Evolutionary conservation across 768 basidiomycete genomes (phyloP), one percentile per base, ranked within the genome.

Genomic region (Russula dissimulans): DNA sequence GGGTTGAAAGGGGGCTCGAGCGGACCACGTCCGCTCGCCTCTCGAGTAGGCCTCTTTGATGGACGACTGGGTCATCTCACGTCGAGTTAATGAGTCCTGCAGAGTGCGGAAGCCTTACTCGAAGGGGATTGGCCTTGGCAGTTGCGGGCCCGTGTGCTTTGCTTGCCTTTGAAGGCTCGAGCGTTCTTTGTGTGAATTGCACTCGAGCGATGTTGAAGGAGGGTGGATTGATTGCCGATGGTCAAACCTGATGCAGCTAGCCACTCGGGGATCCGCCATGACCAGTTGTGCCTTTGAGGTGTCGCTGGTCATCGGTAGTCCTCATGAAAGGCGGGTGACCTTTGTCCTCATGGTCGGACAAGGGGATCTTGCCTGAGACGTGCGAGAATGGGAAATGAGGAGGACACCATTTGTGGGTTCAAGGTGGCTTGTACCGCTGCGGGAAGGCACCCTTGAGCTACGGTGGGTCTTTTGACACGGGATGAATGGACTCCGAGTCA

Each of bases 381-480:
- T 77, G 77, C 76, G 77, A 75, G 76, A 70, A 67, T 73, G 74
- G 76, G 75, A 72, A 71, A 75, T 69, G 75, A 26, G 22, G 75
- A 68, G 1, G 74, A 71, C 71, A 71, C 65, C 63, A 60, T 67
- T 65, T 68, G 65, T 55, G 59, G 61, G 59, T 63, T 42, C 54
- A 31, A 57, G 47, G 59, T 31, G 46, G 61, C 46, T 44, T 61
- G 60, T 66, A 64, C 60, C 32, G 2, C 22, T 10, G n/a, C 29
- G 18, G 46, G 47, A 56, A 56, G 45, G 56, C 3, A 17, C 18
- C 56, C 18, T 42, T 26, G 18, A 57, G 41, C 56, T 50, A 32
- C 32, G 8, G 6, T 50, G 48, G 48, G 17, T 50, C 48, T 42
- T 26, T 26, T 18, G 31, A 44, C 7, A 22, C 8, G 8, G 5